Conservation (phyloP, 2,329 filamentous ascomycete species). For the Aspergillus thermomutatus region DNA sequence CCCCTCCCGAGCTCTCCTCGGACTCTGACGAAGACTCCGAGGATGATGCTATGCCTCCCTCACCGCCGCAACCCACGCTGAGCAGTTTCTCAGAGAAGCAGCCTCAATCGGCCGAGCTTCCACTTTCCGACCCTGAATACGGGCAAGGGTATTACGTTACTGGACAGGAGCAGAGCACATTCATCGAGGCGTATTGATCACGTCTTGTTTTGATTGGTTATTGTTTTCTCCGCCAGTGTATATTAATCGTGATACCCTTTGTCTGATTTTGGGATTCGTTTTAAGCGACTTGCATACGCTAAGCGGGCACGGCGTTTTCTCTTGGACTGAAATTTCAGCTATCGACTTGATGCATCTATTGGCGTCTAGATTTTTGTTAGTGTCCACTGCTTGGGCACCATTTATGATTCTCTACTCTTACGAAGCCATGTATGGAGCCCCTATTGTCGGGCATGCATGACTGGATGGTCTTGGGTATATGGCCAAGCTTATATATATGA, state of each 20-base stretch:
- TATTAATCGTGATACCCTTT: background rate
- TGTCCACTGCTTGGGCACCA: slow-evolving; percentile 13
- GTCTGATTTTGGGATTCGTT: background rate
- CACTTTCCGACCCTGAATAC: slow-evolving; percentile 37
- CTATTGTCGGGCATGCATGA: slow-evolving; percentile 9
- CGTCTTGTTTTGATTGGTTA: slow-evolving; percentile 8
- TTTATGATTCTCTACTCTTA: slow-evolving; percentile 10
- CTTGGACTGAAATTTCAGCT: background rate
- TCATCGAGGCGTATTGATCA: slow-evolving; percentile 49
- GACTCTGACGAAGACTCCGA: slow-evolving; percentile 65
- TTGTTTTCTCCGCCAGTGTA: background rate
- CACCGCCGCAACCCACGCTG: slow-evolving; percentile 57
- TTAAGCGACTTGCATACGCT: background rate
- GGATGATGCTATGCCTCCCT: slow-evolving; percentile 70
- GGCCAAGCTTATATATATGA: background rate
- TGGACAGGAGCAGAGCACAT: slow-evolving; percentile 39
- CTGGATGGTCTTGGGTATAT: background rate
- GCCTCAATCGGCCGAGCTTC: slow-evolving; percentile 40
- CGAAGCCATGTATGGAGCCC: slow-evolving; percentile 1
- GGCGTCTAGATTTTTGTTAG: slow-evolving; percentile 4
- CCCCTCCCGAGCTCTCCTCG: slow-evolving; percentile 66
- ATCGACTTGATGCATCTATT: slow-evolving; percentile 6
- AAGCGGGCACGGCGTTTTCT: background rate
- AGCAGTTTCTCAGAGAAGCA: slow-evolving; percentile 61
- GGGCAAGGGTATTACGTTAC: slow-evolving; percentile 50